phyloP scores from a whole-genome alignment of 1,284 basidiomycete species.

The Porodaedalea pini region DNA sequence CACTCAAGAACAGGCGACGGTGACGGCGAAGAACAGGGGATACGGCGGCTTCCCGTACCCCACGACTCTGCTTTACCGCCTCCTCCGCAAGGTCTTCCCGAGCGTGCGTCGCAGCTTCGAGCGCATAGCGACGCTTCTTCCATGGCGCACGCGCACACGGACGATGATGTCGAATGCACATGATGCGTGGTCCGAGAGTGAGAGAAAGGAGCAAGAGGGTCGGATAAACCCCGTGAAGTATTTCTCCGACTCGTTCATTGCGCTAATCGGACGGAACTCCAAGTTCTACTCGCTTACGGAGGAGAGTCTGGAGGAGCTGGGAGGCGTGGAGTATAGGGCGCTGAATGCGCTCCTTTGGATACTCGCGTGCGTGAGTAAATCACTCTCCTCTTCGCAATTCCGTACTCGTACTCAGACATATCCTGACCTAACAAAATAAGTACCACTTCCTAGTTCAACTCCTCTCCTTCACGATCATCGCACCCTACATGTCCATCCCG shows the following conservation, averaged over 20 bases:
- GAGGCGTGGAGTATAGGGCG: conserved; percentile 91
- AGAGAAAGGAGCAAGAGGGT: not conserved
- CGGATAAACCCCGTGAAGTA: conserved; percentile 65
- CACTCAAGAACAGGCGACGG: conserved; percentile 2
- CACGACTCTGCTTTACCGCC: conserved; percentile 47
- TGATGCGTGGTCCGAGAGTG: not conserved
- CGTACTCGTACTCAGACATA: conserved; percentile 23
- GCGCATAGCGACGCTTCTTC: conserved; percentile 40
- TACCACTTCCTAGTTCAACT: conserved; percentile 74
- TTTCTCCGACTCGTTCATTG: conserved; percentile 69
- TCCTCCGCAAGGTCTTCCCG: conserved; percentile 58
- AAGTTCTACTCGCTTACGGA: conserved; percentile 75
- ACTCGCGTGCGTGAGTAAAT: conserved; percentile 53
- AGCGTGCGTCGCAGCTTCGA: conserved; percentile 32
- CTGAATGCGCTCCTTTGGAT: conserved; percentile 80
- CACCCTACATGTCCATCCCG: conserved; percentile 65
- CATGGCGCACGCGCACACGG: conserved; percentile 61
- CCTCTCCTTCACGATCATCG: conserved; percentile 65
- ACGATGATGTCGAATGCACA: conserved; percentile 64
- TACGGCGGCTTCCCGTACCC: conserved; percentile 93
- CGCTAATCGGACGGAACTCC: conserved; percentile 83
- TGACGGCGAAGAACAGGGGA: conserved; percentile 33
- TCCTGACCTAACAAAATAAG: conserved; percentile 34
- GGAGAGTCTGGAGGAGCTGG: conserved; percentile 87
- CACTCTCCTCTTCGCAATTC: conserved; percentile 21